Evolutionary conservation across 306 rosid genomes (phyloP).

Genomic region (Cicer bijugum): DNA sequence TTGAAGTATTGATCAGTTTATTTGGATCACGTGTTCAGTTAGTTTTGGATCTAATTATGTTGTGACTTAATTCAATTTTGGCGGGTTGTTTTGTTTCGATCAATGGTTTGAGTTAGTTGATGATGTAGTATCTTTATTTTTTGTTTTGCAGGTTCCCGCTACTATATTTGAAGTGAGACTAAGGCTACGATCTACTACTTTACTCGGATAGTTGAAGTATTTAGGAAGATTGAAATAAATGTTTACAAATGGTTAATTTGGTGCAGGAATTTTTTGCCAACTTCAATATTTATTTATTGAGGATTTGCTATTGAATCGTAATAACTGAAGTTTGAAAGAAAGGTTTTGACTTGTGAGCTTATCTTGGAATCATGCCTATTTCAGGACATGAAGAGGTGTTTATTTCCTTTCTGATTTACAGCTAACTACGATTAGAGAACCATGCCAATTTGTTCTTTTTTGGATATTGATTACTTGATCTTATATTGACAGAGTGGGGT

Average conservation of each 20-base stretch:
- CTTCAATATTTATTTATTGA: constrained; percentile 26
- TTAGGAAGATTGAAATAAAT: constrained; percentile 35
- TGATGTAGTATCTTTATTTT: constrained; percentile 17
- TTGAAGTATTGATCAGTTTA: neutral
- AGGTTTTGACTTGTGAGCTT: constrained; percentile 46
- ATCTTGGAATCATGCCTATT: constrained; percentile 74
- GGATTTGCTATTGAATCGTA: constrained; percentile 44
- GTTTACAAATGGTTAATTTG: constrained; percentile 27
- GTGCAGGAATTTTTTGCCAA: constrained; percentile 31
- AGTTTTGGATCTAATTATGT: constrained; percentile 41
- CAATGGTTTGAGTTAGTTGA: neutral
- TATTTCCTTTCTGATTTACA: constrained; percentile 62
- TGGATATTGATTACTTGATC: constrained; percentile 71
- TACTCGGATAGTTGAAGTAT: constrained; percentile 42
- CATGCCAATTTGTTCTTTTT: constrained; percentile 51
- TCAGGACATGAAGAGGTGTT: constrained; percentile 92
- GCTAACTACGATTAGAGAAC: constrained; percentile 62
- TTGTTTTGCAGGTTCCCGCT: constrained; percentile 50
- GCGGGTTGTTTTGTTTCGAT: constrained; percentile 12
- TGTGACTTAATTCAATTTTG: neutral
- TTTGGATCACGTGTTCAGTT: constrained; percentile 11
- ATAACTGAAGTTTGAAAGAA: constrained; percentile 42
- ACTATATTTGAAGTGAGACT: constrained; percentile 16
- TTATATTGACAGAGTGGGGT: constrained; percentile 88
- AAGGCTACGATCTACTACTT: neutral